These are phyloP conservation scores for Aureobasidium leucospermi DNA, from an alignment of 2,329 filamentous ascomycete genomes.

Conservation along the genomic window DNA sequence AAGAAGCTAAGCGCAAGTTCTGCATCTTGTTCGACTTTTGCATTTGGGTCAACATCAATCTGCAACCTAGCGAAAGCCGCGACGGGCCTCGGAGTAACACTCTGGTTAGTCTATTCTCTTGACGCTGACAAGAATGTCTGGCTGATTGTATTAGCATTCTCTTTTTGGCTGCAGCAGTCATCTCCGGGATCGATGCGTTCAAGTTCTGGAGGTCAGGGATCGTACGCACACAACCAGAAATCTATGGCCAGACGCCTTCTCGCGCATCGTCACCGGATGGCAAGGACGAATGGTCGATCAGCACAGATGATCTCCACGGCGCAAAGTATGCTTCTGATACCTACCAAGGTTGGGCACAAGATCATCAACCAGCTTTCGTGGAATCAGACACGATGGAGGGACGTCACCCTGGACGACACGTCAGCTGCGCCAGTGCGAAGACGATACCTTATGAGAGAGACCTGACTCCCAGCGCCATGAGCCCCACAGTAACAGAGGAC, in stretches of 20 bases:
- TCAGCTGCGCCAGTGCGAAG: neutral
- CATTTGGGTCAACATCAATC: neutral
- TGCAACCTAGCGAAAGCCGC: neutral
- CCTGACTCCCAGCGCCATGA: constrained; percentile 7
- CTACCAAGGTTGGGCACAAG: neutral
- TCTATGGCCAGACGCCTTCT: constrained; percentile 1
- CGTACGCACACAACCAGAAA: neutral
- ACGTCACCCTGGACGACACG: neutral
- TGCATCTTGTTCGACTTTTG: constrained; percentile 1
- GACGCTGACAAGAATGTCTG: neutral
- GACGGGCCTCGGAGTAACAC: neutral
- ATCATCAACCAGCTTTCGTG: neutral
- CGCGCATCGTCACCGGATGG: constrained; percentile 2
- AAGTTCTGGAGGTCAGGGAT: neutral
- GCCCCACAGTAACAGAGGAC: neutral
- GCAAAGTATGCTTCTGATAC: neutral
- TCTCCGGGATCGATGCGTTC: neutral
- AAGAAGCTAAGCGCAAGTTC: neutral
- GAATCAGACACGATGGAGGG: constrained; percentile 5
- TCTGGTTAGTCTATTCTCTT: neutral
- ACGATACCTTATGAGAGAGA: constrained; percentile 1
- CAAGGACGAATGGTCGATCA: constrained; percentile 2
- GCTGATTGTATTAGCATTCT: neutral
- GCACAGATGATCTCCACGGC: neutral
- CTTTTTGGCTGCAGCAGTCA: neutral